Evolutionary conservation across 371 early-diverging fungal genomes (phyloP).

Genomic region (Nematocida ironsii): DNA sequence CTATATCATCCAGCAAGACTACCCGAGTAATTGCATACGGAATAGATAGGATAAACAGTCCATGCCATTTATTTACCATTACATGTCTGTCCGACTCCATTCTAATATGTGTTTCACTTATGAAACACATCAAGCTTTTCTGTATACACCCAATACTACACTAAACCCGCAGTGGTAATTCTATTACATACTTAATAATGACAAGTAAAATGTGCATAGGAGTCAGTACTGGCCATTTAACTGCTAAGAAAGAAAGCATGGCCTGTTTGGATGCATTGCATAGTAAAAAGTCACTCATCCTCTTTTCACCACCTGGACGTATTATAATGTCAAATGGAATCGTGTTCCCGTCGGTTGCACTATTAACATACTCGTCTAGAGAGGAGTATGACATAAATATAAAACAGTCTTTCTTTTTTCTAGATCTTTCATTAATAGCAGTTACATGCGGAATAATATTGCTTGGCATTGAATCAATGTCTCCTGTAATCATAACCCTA

Average conservation of each 20-base stretch:
- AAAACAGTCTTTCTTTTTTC: slow-evolving; percentile 29
- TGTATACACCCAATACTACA: background rate
- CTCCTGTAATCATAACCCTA: slow-evolving; percentile 22
- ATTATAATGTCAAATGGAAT: slow-evolving; percentile 78
- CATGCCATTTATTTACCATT: slow-evolving; percentile 17
- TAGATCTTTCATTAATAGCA: background rate
- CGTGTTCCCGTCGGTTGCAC: slow-evolving; percentile 62
- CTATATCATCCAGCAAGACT: slow-evolving; percentile 32
- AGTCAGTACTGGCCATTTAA: slow-evolving; percentile 67
- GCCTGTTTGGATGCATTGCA: slow-evolving; percentile 75
- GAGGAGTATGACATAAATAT: slow-evolving; percentile 90
- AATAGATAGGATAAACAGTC: slow-evolving; percentile 7
- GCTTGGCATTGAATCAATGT: slow-evolving; percentile 8
- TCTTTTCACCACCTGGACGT: slow-evolving; percentile 88
- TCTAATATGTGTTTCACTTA: slow-evolving; percentile 19
- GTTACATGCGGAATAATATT: background rate
- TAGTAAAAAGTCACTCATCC: slow-evolving; percentile 90
- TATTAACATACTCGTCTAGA: slow-evolving; percentile 75
- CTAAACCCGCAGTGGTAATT: slow-evolving; percentile 24
- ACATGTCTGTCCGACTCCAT: background rate
- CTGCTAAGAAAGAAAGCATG: slow-evolving; percentile 59
- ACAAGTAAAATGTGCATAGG: slow-evolving; percentile 57
- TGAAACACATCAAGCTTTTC: slow-evolving; percentile 4
- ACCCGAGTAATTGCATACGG: background rate
- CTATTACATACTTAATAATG: slow-evolving; percentile 60